phyloP scores from a whole-genome alignment of 78 protist species.

The Diacronema lutheri region DNA sequence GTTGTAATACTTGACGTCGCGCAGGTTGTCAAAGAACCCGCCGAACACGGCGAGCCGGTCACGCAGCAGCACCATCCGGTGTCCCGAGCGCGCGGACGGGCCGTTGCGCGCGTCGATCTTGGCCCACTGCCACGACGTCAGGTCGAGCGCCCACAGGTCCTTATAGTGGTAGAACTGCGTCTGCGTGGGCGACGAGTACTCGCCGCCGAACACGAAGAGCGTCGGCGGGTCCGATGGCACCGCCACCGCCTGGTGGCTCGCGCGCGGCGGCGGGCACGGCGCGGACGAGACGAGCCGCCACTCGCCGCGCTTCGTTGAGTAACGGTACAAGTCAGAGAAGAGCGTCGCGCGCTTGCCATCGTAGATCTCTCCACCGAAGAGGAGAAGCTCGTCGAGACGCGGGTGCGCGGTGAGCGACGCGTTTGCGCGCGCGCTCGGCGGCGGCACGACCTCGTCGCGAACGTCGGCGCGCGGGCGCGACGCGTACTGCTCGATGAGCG shows the following conservation, averaged over 20 bases:
- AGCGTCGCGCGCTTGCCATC: neutral
- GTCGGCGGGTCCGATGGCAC: neutral
- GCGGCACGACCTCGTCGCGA: neutral
- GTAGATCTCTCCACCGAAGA: neutral
- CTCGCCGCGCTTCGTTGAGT: neutral
- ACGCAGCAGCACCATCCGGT: conserved; percentile 1
- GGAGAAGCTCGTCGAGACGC: neutral
- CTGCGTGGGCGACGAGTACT: neutral
- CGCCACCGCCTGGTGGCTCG: neutral
- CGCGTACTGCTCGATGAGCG: neutral
- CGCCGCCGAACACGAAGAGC: neutral
- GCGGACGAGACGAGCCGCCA: neutral
- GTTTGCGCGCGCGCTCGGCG: neutral
- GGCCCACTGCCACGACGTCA: neutral
- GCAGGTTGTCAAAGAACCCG: conserved; percentile 1
- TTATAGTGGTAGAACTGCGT: neutral
- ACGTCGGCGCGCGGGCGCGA: neutral
- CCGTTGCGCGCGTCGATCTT: neutral
- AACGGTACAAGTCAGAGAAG: neutral
- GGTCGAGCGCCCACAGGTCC: neutral
- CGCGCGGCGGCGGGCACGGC: neutral
- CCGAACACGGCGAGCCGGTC: neutral
- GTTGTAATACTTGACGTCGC: conserved; percentile 10
- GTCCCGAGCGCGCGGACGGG: conserved; percentile 17
- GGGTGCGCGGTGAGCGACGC: neutral